These are phyloP conservation scores for Vachellia collinsii DNA, from an alignment of 306 rosid species.

Conservation along the genomic window DNA sequence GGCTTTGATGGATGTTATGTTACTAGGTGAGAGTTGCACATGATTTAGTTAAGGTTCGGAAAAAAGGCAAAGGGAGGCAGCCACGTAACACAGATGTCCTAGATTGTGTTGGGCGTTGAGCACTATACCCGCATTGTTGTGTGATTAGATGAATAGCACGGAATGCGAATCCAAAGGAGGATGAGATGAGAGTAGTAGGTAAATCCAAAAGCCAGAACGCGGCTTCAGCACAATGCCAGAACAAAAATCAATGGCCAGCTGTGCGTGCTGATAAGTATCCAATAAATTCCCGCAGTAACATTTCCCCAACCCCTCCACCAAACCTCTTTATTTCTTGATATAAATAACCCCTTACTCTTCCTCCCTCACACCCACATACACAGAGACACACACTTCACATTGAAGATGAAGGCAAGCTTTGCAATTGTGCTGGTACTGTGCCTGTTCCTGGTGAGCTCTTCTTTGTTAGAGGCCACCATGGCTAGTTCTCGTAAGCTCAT, in stretches of 20 bases:
- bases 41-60: background rate
- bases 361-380: background rate
- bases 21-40: background rate
- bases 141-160: background rate
- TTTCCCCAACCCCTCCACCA: background rate
- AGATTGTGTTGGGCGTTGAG: background rate
- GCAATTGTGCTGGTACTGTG: slow-evolving; percentile 53
- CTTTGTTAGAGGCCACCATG: slow-evolving; percentile 49
- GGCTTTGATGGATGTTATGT: background rate
- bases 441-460: slow-evolving; percentile 58
- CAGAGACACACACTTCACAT: background rate
- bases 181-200: background rate
- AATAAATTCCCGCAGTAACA: slow-evolving; percentile 13
- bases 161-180: background rate
- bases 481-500: slow-evolving; percentile 52
- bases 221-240: slow-evolving; percentile 31
- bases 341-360: slow-evolving; percentile 35
- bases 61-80: background rate
- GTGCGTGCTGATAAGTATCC: slow-evolving; percentile 10
- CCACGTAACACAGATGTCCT: background rate
- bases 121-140: background rate
- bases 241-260: slow-evolving; percentile 47
- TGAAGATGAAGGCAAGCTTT: slow-evolving; percentile 57
- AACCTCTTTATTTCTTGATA: slow-evolving; percentile 19
- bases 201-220: slow-evolving; percentile 32